Conservation (phyloP, 805 yeast genomes). For the Barnettozyma pratensis region DNA sequence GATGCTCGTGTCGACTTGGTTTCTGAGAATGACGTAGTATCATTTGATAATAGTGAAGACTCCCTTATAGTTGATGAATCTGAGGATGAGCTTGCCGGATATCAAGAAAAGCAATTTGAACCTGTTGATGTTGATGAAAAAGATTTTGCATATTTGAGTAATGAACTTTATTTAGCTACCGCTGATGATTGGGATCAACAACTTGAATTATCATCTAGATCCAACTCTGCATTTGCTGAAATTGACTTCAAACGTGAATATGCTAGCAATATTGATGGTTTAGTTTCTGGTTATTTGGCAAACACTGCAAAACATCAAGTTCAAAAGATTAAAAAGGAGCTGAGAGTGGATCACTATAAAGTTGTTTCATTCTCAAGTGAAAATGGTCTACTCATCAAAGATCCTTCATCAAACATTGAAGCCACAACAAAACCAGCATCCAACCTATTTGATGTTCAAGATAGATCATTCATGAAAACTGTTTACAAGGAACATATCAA, state of each 20-base stretch:
- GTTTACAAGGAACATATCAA: slow-evolving; percentile 23
- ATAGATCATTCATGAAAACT: slow-evolving; percentile 11
- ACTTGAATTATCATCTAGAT: slow-evolving; percentile 41
- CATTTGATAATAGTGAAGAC: slow-evolving; percentile 14
- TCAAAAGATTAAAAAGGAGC: slow-evolving; percentile 26
- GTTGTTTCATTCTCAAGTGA: slow-evolving; percentile 23
- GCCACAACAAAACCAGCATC: slow-evolving; percentile 1
- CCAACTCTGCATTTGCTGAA: slow-evolving; percentile 19
- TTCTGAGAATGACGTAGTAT: slow-evolving; percentile 5
- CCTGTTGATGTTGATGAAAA: slow-evolving; percentile 48
- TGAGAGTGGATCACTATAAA: slow-evolving; percentile 21
- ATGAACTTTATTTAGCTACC: slow-evolving; percentile 40
- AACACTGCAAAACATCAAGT: slow-evolving; percentile 27
- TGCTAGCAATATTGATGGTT: slow-evolving; percentile 38
- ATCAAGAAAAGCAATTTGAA: slow-evolving; percentile 58
- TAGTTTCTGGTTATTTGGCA: slow-evolving; percentile 41
- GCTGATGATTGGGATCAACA: slow-evolving; percentile 64
- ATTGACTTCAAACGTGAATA: slow-evolving; percentile 18
- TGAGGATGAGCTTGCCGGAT: slow-evolving; percentile 4
- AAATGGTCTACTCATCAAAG: slow-evolving; percentile 11
- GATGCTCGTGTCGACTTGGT: neutral
- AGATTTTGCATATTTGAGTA: slow-evolving; percentile 41
- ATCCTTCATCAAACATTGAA: neutral
- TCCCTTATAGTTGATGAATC: slow-evolving; percentile 9
- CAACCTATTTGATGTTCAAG: slow-evolving; percentile 5